A percentile compares a stretch with the other conserved stretches of the same genome.
Evolutionary conservation across 768 basidiomycete genomes (phyloP).

Genomic region (Tephrocybe sp.): DNA sequence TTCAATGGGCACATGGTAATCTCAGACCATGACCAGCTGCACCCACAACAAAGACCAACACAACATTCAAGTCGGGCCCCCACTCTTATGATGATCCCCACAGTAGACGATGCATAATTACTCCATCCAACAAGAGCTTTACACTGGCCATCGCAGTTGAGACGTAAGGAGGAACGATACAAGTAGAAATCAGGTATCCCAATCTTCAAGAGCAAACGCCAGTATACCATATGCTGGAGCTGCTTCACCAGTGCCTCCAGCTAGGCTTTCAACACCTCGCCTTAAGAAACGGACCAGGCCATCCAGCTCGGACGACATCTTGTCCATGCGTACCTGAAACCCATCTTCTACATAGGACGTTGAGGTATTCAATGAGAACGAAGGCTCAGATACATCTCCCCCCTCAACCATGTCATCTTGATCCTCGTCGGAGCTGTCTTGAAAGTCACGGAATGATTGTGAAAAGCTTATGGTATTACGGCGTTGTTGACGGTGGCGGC

Average conservation of each 20-base stretch:
- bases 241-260: conserved; percentile 57
- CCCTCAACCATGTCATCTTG: conserved; percentile 36
- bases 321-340: conserved; percentile 53
- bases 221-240: conserved; percentile 68
- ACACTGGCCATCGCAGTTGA: too few relatives aligned
- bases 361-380: conserved; percentile 40
- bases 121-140: too few relatives aligned
- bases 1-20: too few relatives aligned
- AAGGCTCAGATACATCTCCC: conserved; percentile 30
- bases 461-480: conserved; percentile 66
- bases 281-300: conserved; percentile 69
- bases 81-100: too few relatives aligned
- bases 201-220: conserved; percentile 78
- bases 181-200: conserved; percentile 71
- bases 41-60: too few relatives aligned
- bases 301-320: conserved; percentile 69
- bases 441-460: conserved; percentile 29
- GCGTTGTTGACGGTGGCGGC: conserved; percentile 53
- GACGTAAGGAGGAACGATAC: too few relatives aligned
- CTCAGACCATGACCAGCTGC: too few relatives aligned
- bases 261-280: conserved; percentile 68
- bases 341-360: conserved; percentile 44
- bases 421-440: conserved; percentile 49
- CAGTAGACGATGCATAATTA: too few relatives aligned
- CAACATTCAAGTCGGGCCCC: too few relatives aligned